phyloP scores from a whole-genome alignment of 2,329 filamentous ascomycete genomes.

The Dactylonectria estremocensis region DNA sequence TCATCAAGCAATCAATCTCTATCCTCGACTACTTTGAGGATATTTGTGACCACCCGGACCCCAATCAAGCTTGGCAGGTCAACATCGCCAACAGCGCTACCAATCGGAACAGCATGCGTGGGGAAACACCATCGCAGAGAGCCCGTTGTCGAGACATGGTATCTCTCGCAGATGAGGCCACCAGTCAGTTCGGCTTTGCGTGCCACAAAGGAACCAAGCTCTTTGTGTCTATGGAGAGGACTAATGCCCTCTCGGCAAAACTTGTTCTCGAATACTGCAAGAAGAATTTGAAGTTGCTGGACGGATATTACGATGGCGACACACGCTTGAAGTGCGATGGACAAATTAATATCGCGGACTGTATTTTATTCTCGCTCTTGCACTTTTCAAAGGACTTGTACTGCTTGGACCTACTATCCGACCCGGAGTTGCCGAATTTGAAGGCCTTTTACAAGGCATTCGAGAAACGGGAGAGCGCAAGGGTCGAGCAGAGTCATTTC shows the following conservation, averaged over 20 bases:
- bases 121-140: slow-evolving; percentile 19
- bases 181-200: slow-evolving; percentile 27
- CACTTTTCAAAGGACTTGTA: slow-evolving; percentile 40
- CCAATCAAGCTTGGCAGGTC: slow-evolving; percentile 25
- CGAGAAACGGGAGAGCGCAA: too few species aligned
- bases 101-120: slow-evolving; percentile 16
- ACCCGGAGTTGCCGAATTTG: slow-evolving; percentile 3
- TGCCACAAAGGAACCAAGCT: slow-evolving; percentile 36
- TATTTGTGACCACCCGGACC: slow-evolving; percentile 27
- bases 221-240: slow-evolving; percentile 19
- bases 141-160: slow-evolving; percentile 32
- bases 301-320: slow-evolving; percentile 31
- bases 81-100: slow-evolving; percentile 11
- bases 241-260: slow-evolving; percentile 5
- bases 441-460: too few species aligned
- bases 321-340: neutral
- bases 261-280: slow-evolving; percentile 25
- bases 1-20: slow-evolving; percentile 39
- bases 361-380: slow-evolving; percentile 33
- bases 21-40: slow-evolving; percentile 40
- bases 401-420: slow-evolving; percentile 9
- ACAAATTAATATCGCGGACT: slow-evolving; percentile 31
- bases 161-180: slow-evolving; percentile 36
- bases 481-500: too few species aligned
- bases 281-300: slow-evolving; percentile 27